Evolutionary conservation across 1,284 basidiomycete species (phyloP).

Genomic region (Trichosporon sp.): DNA sequence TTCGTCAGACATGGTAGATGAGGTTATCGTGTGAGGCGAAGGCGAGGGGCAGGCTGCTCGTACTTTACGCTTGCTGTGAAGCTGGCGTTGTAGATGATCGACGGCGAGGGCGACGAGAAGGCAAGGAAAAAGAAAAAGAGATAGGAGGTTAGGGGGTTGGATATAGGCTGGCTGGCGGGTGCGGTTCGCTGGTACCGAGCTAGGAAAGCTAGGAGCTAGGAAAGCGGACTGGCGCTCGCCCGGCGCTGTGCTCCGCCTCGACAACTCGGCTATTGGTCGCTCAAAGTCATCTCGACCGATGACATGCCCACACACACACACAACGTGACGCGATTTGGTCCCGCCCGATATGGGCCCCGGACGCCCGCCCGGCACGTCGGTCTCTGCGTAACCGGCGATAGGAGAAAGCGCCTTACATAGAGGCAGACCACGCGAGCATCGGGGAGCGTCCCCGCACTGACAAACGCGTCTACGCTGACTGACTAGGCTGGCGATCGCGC

Average conservation of each 20-base stretch:
- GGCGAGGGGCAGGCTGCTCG: neutral
- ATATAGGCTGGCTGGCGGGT: neutral
- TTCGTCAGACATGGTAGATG: slow-evolving; percentile 31
- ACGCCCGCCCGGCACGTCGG: no score
- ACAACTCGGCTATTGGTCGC: slow-evolving; percentile 2
- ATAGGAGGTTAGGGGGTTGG: neutral
- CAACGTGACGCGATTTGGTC: neutral
- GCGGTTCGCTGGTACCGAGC: no score
- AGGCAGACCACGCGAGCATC: no score
- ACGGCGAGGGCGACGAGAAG: neutral
- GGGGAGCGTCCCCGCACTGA: no score
- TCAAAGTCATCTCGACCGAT: no score
- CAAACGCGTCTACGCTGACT: no score
- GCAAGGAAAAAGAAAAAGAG: slow-evolving; percentile 1
- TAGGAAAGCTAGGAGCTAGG: no score
- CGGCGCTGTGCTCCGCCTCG: neutral
- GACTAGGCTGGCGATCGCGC: no score
- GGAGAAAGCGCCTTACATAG: no score
- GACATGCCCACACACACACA: neutral
- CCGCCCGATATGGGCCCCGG: neutral
- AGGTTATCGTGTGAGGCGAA: neutral
- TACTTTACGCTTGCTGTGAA: neutral
- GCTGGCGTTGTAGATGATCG: neutral
- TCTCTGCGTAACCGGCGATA: neutral
- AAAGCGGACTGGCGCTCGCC: neutral